Evolutionary conservation across 2,329 filamentous ascomycete genomes (phyloP), one percentile per base, ranked within the genome.

Genomic region (Cytospora chrysosperma): DNA sequence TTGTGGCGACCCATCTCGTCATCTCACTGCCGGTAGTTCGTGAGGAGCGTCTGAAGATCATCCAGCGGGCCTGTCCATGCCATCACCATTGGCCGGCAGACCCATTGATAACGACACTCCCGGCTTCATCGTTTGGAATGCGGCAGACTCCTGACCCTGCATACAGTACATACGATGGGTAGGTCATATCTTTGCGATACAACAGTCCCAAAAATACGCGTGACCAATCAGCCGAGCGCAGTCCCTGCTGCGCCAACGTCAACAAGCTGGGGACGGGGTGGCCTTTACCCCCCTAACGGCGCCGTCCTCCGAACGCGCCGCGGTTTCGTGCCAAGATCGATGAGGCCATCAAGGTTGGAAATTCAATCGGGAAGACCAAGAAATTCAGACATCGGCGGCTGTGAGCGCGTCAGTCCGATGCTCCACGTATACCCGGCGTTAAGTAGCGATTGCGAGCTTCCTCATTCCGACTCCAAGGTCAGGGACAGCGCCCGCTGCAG

Each of bases 1-100:
- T 55, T 34, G 50, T 60, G 58, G 53, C 50, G 58, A 30, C 40
- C 34, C 30, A 61, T 61, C 58, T 61, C 62, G 53, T 61, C 62
- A 61, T 51, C 15, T 15, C 32, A 30, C 17, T 53, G n/a, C 24
- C 49, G 55, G 52, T 43, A 59, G 9, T 59, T 59, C 55, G 40
- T 53, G 32, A 57, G 43, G 58, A 32, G 12, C 47, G 60, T 37
- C 26, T 24, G 50, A 57, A 54, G 50, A 52, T 50, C 47, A 57
- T 50, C 40, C 47, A 61, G 54, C 49, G 21, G 40, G 3, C 40
- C 40, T 43, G 40, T n/a, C 7, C 54, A 40, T 40, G 30, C 59
- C 50, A 51, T 27, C n/a, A 54, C 32, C 27, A 65, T 65, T 56
- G 55, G 63, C 37, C 55, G 28, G 28, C 24, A 13, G 28, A 15